Base-by-base conservation (phyloP, 139 green algal species). In the Yamagishiella unicocca region DNA sequence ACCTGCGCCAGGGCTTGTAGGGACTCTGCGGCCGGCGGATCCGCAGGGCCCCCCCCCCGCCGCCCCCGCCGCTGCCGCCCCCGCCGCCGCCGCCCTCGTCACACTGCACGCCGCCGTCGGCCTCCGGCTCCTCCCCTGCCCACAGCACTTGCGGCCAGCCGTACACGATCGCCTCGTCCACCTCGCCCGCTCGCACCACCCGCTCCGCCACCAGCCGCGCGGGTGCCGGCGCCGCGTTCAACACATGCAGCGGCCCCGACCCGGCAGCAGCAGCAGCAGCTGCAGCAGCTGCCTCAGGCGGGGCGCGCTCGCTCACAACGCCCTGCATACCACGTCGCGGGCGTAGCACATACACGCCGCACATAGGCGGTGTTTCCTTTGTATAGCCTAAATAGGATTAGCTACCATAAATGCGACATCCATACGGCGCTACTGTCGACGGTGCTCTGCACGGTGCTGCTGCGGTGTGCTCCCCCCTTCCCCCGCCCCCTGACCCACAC, bases 111-210 rank as follows among this genome's bases (percentile, higher is more conserved):
- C 17, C 50, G 12, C 17, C 14, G 50, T 17, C 50, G 14, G 12
- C 58, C 17, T 67, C 58, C 24, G 9, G 58, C 2, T 37, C 40
- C 74, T 68, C 46, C 0, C 14, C 12, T 9, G 38, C 38, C 70
- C 37, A 21, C 70, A 78, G 70, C 40, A 78, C 7, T 33, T 78
- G 70, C 37, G 80, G 80, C 80, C 80, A 86, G 43, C 80, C 80
- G 43, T 68, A 68, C 43, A 78, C 25, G 31, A 86, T n/a, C 10
- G 43, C n/a, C n/a, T 29, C 62, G 8, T 86, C 80, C 64, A 86
- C 62, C 24, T 77, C 62, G 3, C 9, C 64, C 43, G 5, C 1
- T 4, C 37, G 43, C 29, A 86, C 62, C 9, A 77, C 62, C 1
- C 80, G 80, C 62, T 78, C 58, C 14, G 61, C 78, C 40, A 27